phyloP scores from a whole-genome alignment of 768 basidiomycete species.

The Tricholoma bakamatsutake region DNA sequence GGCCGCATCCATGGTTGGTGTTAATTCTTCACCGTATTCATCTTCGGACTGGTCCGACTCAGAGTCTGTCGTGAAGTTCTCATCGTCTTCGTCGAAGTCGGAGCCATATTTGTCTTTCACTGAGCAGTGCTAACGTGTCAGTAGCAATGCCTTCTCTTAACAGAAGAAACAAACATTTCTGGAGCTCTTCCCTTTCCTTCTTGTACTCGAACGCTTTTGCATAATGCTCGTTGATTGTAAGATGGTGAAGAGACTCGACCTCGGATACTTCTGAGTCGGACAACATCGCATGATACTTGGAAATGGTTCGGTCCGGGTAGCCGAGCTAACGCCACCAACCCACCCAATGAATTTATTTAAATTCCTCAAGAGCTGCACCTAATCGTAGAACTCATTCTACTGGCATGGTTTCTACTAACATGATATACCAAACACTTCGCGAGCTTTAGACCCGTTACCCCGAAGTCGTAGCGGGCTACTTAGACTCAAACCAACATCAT shows the following conservation, averaged over 20 bases:
- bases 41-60: conserved; percentile 85
- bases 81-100: conserved; percentile 52
- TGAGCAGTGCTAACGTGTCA: conserved; percentile 20
- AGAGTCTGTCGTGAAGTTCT: conserved; percentile 50
- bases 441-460: too few relatives aligned
- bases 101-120: conserved; percentile 89
- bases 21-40: conserved; percentile 92
- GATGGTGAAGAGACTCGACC: conserved; percentile 33
- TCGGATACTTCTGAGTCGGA: conserved; percentile 44
- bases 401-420: too few relatives aligned
- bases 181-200: conserved; percentile 83
- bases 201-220: conserved; percentile 80
- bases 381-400: too few relatives aligned
- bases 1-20: conserved; percentile 88
- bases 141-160: neutral
- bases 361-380: too few relatives aligned
- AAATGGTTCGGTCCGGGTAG: too few relatives aligned
- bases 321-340: too few relatives aligned
- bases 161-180: conserved; percentile 49
- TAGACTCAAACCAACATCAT: too few relatives aligned
- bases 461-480: too few relatives aligned
- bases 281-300: conserved; percentile 26
- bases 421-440: too few relatives aligned
- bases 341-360: too few relatives aligned
- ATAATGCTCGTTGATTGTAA: conserved; percentile 70